These are phyloP conservation scores for Mortierella sp. DNA, from an alignment of 371 early-diverging fungal species.

Conservation along the genomic window DNA sequence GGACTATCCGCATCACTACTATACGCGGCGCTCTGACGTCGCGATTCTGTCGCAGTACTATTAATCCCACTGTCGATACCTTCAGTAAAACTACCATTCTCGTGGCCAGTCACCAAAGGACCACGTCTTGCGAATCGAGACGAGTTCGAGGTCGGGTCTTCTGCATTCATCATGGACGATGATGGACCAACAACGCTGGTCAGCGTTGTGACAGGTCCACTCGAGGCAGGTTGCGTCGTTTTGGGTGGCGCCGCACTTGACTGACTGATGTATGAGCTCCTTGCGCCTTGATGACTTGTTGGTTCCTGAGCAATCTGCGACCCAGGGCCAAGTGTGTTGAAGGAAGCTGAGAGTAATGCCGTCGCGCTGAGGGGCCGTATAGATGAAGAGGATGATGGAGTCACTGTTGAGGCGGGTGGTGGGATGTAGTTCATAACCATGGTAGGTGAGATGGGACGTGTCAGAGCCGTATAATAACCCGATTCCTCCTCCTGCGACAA, in stretches of 20 bases:
- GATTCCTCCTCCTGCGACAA: conserved; percentile 19
- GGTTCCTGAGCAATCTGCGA: conserved; percentile 15
- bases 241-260: not conserved
- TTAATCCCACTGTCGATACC: not conserved
- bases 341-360: conserved; percentile 26
- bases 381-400: conserved; percentile 6
- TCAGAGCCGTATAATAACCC: conserved; percentile 40
- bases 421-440: conserved; percentile 41
- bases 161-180: conserved; percentile 4
- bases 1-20: conserved; percentile 27
- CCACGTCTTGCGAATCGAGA: conserved; percentile 39
- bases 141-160: conserved; percentile 21
- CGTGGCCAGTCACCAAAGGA: conserved; percentile 21
- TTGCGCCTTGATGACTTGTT: conserved; percentile 13
- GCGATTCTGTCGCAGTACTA: conserved; percentile 3
- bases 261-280: conserved; percentile 13
- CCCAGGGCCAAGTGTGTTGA: conserved; percentile 25
- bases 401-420: conserved; percentile 17
- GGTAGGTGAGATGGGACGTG: conserved; percentile 42
- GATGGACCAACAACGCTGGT: too few species aligned
- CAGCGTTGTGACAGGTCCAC: not conserved
- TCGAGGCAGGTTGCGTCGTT: not conserved
- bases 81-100: conserved; percentile 6
- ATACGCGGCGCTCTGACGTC: conserved; percentile 22
- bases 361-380: conserved; percentile 30